Base-by-base conservation (phyloP, 2,329 filamentous ascomycete species). In the Juglanconis sp. region DNA sequence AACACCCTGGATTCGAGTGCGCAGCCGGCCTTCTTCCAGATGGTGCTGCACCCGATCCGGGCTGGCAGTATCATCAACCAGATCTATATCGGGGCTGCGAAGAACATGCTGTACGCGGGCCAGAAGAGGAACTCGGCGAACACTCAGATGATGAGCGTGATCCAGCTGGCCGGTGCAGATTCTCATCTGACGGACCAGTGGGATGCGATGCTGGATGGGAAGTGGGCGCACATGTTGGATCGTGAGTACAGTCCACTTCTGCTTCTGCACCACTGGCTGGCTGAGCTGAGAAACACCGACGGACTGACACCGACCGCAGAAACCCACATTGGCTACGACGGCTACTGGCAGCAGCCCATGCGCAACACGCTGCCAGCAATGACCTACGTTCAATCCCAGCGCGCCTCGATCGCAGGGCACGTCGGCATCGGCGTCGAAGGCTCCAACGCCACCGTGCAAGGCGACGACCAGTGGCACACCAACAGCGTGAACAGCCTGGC, bases 291-390 rank as follows among this genome's bases (percentile, higher is more conserved):
- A 40, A 5, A 46, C 35, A 35, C 40, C 2, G 6, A 31, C 17
- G 51, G 30, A 54, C 60, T 36, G 51, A 40, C 48, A 11, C 48
- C 5, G 36, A 9, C 2, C 40, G 5, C 40, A 75, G 74, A 83
- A 74, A 82, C 80, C 0, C 82, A 84, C 65, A 71, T 84, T 8
- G 81, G 81, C 24, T 84, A 81, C 51, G 75, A 82, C 56, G 78
- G 76, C 52, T 79, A 79, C 70, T 84, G 87, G 87, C 88, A 91
- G 72, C 87, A 90, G 69, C 87, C 88, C 1, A 90, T 90, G 87
- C 78, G 87, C 38, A 88, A 91, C 68, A 81, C 81, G 0, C 79
- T 88, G 1, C 87, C 87, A 0, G 80, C 83, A 7, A 77, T 89
- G 64, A 74, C 79, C 5, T 87, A 83, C 64, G 83, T 87, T 1